Evolutionary conservation across 1,284 basidiomycete species (phyloP), one percentile per base, ranked within the genome.

Genomic region (Ceratobasidium papillatum): DNA sequence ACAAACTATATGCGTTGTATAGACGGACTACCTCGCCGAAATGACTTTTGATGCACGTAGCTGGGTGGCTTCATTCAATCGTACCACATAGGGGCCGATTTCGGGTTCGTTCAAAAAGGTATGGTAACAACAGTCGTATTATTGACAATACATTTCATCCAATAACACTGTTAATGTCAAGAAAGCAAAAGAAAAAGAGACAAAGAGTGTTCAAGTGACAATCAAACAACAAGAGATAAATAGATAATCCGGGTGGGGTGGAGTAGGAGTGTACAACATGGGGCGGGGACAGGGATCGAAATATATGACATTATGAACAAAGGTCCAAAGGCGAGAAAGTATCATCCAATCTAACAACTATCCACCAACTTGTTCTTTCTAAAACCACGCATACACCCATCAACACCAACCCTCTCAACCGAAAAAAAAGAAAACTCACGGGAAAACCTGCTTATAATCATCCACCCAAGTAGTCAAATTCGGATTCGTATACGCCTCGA

Each of bases 381-480:
- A 52, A 4, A 52, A 32, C n/a, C 19, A 3, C 45, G 45, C 45
- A 47, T 47, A 45, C 4, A 30, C 22, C 27, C 8, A 38, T 22
- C 19, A 59, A 58, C 14, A 54, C 32, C 22, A 12, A 17, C n/a
- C 5, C 1, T 41, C 25, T 11, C 1, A 45, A 22, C 8, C 25
- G 19, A 56, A 41, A 45, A 12, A 11, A 0, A 5, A 22, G 38
- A 17, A 52, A 12, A 72, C 69, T 72, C 58, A 72, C 0, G 90
- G 90, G 78, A 88, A 85, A 0, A 86, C 80, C 80, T 92, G 89
- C 47, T 84, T 81, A 77, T 82, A 82, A 51, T 83, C 83, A 25
- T 77, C 80, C 36, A 14, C 78, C 82, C 82, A 84, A 91, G 79
- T 90, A 87, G 76, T 86, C 84, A 84, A 74, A 78, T 84, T 84